A percentile compares a stretch with the other conserved stretches of the same genome.
These are phyloP conservation scores for Sparassis latifolia DNA, from an alignment of 1,284 basidiomycete species.

Conservation along the genomic window DNA sequence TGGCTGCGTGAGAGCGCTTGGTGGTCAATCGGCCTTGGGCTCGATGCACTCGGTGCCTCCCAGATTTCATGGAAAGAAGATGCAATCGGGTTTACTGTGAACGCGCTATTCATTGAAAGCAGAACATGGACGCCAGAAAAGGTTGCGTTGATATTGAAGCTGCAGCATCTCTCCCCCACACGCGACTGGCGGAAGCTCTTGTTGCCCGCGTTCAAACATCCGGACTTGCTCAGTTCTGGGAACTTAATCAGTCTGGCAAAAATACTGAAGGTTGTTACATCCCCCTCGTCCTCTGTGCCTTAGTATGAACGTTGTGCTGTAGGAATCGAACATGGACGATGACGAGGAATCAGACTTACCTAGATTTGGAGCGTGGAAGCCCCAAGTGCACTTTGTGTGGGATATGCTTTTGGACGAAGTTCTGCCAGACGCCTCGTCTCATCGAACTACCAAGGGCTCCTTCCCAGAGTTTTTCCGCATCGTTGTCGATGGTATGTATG, in stretches of 20 bases:
- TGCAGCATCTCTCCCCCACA: constrained; percentile 57
- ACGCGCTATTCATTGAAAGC: constrained; percentile 46
- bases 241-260: constrained; percentile 75
- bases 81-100: constrained; percentile 49
- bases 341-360: constrained; percentile 35
- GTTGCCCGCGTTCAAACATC: constrained; percentile 74
- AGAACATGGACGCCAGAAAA: constrained; percentile 84
- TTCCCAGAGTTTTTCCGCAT: constrained; percentile 90
- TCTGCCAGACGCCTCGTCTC: constrained; percentile 42
- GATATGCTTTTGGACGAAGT: constrained; percentile 75
- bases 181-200: constrained; percentile 66
- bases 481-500: constrained; percentile 77
- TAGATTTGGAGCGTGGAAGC: constrained; percentile 73
- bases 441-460: constrained; percentile 44
- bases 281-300: background rate
- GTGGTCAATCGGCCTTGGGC: constrained; percentile 71
- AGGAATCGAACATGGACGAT: constrained; percentile 59
- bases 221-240: constrained; percentile 55
- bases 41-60: constrained; percentile 54
- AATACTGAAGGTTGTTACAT: constrained; percentile 63
- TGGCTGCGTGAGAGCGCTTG: constrained; percentile 92
- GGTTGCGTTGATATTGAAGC: constrained; percentile 70
- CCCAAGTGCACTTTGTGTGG: constrained; percentile 93
- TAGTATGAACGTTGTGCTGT: background rate
- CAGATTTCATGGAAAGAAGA: constrained; percentile 66